phyloP scores from a whole-genome alignment of 2,329 filamentous ascomycete genomes.

The Piedraia hortae region DNA sequence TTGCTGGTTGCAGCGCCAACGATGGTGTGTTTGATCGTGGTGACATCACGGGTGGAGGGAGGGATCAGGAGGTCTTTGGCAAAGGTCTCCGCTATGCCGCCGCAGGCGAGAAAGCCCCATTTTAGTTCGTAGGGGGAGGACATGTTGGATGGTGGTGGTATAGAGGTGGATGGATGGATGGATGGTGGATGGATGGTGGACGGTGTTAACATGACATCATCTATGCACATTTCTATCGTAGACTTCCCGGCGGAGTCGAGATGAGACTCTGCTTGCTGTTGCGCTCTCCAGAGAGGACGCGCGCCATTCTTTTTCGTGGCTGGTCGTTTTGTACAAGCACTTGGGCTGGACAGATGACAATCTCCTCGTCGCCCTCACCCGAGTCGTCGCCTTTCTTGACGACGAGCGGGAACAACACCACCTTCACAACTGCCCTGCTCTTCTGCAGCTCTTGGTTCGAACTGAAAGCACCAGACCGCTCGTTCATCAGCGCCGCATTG shows the following conservation, averaged over 20 bases:
- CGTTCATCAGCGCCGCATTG: conserved; percentile 85
- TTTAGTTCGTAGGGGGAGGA: conserved; percentile 10
- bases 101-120: conserved; percentile 21
- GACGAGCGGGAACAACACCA: conserved; percentile 86
- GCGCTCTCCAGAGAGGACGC: conserved; percentile 22
- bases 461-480: conserved; percentile 43
- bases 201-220: too few species aligned
- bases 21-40: conserved; percentile 49
- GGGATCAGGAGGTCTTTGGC: conserved; percentile 53
- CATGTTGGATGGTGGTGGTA: background rate
- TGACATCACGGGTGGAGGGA: conserved; percentile 38
- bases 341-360: conserved; percentile 84
- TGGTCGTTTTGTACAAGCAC: conserved; percentile 36
- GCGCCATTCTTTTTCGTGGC: conserved; percentile 20
- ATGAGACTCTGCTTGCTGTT: too few species aligned
- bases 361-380: conserved; percentile 73
- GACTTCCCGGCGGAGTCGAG: too few species aligned
- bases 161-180: background rate
- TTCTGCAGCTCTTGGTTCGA: conserved; percentile 60
- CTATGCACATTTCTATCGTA: too few species aligned
- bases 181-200: background rate
- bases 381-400: conserved; percentile 84
- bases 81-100: conserved; percentile 25
- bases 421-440: conserved; percentile 50
- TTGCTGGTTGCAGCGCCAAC: conserved; percentile 57